Evolutionary conservation across 2,329 filamentous ascomycete genomes (phyloP), one percentile per base, ranked within the genome.

Genomic region (Chrysosporium queenslandicum): DNA sequence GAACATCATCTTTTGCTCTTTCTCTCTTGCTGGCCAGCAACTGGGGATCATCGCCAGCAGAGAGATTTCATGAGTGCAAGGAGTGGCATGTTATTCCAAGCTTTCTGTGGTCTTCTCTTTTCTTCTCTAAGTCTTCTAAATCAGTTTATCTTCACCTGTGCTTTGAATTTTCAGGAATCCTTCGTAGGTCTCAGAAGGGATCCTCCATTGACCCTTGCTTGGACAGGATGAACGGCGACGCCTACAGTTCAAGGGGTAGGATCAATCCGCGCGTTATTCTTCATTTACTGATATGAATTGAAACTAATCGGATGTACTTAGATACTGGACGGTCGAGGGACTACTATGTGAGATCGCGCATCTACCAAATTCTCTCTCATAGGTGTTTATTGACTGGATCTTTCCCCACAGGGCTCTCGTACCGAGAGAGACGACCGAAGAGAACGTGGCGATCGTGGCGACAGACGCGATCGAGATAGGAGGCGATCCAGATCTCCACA

Each of bases 401-500:
- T 51, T 16, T 43, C 12, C n/a, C 30, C 36, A 37, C 61, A 73
- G 71, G 69, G 68, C 55, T 66, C 68, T 52, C 74, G 77, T 61
- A 74, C 73, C 58, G 71, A 74, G 54, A 66, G 71, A 55, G 70
- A 72, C 53, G 71, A 73, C 52, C 68, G 72, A 52, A 52, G 61
- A 47, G 68, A 70, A 42, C 62, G 70, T 42, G 54, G 63, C 51
- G 64, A 73, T 58, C 64, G 78, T 53, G 64, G 74, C 58, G 73
- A 46, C 25, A 67, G 74, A 55, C 65, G 69, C 56, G 72, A 76
- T 41, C 71, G 78, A 59, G 80, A 81, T 51, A 78, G 84, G 63
- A 79, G 89, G 71, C 85, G 91, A 58, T 95, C 90, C 56, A 83
- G 91, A 66, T 97, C 91, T 16, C 90, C 90, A 53, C 83, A 86